phyloP scores from a whole-genome alignment of 495 filamentous ascomycete genomes.

The Hypoxylon crocopeplum region DNA sequence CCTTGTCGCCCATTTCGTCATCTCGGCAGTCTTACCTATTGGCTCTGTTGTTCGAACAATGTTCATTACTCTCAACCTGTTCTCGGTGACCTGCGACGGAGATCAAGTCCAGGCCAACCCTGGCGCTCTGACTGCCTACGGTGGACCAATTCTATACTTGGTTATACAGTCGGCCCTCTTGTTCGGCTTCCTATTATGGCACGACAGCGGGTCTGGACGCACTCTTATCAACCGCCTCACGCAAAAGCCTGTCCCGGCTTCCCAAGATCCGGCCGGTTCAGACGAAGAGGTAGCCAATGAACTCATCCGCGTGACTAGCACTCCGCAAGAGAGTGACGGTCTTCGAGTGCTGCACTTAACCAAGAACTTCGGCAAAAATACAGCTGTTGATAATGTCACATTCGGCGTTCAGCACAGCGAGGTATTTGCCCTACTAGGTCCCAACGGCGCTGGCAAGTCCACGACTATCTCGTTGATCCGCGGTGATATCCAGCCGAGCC shows the following conservation, averaged over 20 bases:
- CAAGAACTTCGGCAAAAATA: slow-evolving; percentile 73
- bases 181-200: slow-evolving; percentile 68
- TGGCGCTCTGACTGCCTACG: slow-evolving; percentile 72
- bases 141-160: slow-evolving; percentile 75
- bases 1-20: slow-evolving; percentile 68
- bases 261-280: slow-evolving; percentile 39
- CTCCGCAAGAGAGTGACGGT: slow-evolving; percentile 58
- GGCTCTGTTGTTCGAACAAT: slow-evolving; percentile 71
- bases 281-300: slow-evolving; percentile 57
- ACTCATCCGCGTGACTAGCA: slow-evolving; percentile 51
- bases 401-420: slow-evolving; percentile 80
- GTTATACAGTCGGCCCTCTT: slow-evolving; percentile 67
- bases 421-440: slow-evolving; percentile 84
- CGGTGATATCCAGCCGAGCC: slow-evolving; percentile 75
- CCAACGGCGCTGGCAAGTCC: slow-evolving; percentile 88
- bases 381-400: slow-evolving; percentile 80
- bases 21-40: slow-evolving; percentile 72
- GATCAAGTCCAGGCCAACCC: slow-evolving; percentile 68
- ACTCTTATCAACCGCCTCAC: slow-evolving; percentile 54
- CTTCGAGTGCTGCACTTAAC: slow-evolving; percentile 77
- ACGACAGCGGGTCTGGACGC: slow-evolving; percentile 68
- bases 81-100: slow-evolving; percentile 72
- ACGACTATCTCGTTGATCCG: slow-evolving; percentile 85
- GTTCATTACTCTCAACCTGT: slow-evolving; percentile 78
- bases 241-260: slow-evolving; percentile 35